These are phyloP conservation scores for Fragilariopsis cylindrus DNA, from an alignment of 108 stramenopile genomes.

Conservation along the genomic window DNA sequence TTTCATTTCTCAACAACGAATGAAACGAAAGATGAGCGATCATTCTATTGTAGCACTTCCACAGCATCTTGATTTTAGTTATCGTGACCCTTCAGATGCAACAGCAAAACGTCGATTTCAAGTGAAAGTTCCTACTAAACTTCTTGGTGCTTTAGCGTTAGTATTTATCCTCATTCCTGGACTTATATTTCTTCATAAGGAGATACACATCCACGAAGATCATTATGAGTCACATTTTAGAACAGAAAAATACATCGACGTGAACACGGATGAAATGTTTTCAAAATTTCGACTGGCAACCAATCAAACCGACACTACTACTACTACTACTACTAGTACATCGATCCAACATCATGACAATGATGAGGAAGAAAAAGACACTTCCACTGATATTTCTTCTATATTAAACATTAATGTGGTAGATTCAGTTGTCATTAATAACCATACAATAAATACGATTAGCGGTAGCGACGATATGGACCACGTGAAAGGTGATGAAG, in stretches of 20 bases:
- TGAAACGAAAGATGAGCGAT: neutral
- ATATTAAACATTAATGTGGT: neutral
- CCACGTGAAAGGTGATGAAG: neutral
- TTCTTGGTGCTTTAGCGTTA: conserved; percentile 30
- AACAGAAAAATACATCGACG: conserved; percentile 27
- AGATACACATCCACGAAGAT: conserved; percentile 32
- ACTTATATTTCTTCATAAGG: conserved; percentile 35
- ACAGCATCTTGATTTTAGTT: conserved; percentile 8
- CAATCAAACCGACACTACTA: neutral
- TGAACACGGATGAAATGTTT: conserved; percentile 18
- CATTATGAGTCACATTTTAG: conserved; percentile 27
- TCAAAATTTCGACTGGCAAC: neutral
- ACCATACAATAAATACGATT: neutral
- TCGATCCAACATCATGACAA: too few species aligned
- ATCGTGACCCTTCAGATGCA: conserved; percentile 5
- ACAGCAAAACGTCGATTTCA: conserved; percentile 29
- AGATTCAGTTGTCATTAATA: neutral
- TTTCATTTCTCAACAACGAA: neutral
- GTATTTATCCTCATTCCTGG: conserved; percentile 37
- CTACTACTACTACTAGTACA: too few species aligned
- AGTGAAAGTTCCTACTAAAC: conserved; percentile 39
- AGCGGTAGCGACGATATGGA: neutral
- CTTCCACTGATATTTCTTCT: neutral
- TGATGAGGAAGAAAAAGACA: too few species aligned
- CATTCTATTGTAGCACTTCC: neutral